Evolutionary conservation across 176 grass and related monocot species (phyloP).

Genomic region (Panicum miliaceum): DNA sequence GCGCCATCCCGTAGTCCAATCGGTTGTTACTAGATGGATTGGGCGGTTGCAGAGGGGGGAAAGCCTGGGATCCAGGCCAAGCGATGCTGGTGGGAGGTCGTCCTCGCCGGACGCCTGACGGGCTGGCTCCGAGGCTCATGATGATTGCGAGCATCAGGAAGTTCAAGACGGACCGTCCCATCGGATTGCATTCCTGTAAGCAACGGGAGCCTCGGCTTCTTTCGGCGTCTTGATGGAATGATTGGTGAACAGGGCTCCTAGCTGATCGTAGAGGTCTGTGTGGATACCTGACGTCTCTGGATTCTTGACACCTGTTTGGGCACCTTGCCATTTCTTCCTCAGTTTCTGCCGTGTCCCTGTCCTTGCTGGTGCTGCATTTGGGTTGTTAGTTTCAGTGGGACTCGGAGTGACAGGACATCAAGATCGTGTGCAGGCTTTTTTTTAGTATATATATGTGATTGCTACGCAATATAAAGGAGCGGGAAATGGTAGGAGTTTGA

Average conservation of each 20-base stretch:
- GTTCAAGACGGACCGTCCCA: not conserved
- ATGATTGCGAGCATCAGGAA: not conserved
- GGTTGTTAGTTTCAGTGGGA: not conserved
- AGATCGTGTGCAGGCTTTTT: not conserved
- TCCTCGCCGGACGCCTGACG: conserved; percentile 15
- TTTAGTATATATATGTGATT: not conserved
- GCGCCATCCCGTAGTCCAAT: not conserved
- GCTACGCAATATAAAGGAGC: too few species aligned
- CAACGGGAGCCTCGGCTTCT: not conserved
- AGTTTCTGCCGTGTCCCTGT: not conserved
- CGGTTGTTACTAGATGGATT: not conserved
- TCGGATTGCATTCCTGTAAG: not conserved
- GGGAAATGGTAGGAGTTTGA: too few species aligned
- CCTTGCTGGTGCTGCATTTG: not conserved
- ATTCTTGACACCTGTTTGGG: not conserved
- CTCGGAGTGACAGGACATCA: not conserved
- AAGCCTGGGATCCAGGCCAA: conserved; percentile 37
- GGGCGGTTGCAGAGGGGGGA: conserved; percentile 28
- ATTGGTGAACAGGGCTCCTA: not conserved
- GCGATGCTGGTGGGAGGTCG: conserved; percentile 44
- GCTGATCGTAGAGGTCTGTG: not conserved
- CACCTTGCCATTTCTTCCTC: not conserved
- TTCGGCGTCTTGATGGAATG: not conserved
- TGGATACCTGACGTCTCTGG: not conserved
- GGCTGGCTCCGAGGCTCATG: conserved; percentile 1